Evolutionary conservation across 129 eudicot species (phyloP), one percentile per base, ranked within the genome.

Genomic region (Artemisia tridentata): DNA sequence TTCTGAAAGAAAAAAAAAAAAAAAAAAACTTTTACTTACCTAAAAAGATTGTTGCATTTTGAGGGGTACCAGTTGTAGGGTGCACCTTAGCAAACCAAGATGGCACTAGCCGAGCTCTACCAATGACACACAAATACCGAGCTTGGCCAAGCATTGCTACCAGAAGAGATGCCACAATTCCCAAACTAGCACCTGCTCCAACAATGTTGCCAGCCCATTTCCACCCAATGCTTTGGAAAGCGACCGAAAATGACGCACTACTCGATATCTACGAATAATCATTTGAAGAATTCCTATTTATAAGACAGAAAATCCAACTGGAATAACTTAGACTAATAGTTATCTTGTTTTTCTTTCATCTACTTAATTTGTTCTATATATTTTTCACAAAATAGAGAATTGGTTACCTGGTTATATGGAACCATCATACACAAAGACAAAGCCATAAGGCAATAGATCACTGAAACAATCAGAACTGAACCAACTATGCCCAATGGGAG

Each of bases 131-230:
- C 65, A 87, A 72, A 76, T 87, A 87, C 71, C 93, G 79, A 50
- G 93, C 93, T 69, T 87, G 93, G 67, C 93, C 93, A 73, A 87
- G 89, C 93, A 87, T 87, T 54, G 93, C 89, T 16, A 87, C 93
- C 54, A 87, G 78, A 56, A 87, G 87, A 58, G 93, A 87, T 18
- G 93, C 89, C 57, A 81, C 75, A 31, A 87, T 87, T 47, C 93
- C 93, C 69, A 87, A 66, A 71, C 81, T 81, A 65, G 93, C 93
- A 9, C 93, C 93, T 8, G 83, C 89, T 68, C 93, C 93, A 31
- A 87, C 89, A 21, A 84, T 63, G 76, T 84, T 84, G 83, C 87
- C 62, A 3, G 87, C 87, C 93, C 93, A 87, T 52, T 82, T 81
- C 93, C 93, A 87, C 43, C 85, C 85, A 64, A 81, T 81, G 63